Evolutionary conservation across 2,329 filamentous ascomycete genomes (phyloP).

Genomic region (Alternaria sp.): DNA sequence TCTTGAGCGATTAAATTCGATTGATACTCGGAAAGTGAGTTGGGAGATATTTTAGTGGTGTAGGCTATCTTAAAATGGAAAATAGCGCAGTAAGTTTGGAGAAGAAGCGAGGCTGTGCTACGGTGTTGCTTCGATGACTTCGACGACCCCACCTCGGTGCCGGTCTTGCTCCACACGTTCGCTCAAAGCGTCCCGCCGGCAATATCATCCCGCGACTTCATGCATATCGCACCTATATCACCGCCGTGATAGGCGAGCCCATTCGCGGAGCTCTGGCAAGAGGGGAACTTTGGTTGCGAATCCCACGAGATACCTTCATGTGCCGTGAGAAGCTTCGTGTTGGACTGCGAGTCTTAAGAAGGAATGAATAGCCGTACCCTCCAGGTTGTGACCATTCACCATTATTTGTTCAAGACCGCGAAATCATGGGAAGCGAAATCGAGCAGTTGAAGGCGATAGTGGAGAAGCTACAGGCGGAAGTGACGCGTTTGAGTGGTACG

Average conservation of each 20-base stretch:
- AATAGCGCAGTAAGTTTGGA: not conserved
- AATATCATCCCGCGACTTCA: constrained; percentile 29
- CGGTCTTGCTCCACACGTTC: constrained; percentile 12
- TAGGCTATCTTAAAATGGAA: not conserved
- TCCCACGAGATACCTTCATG: constrained; percentile 15
- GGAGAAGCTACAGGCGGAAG: constrained; percentile 38
- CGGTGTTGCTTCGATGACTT: not conserved
- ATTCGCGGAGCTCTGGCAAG: constrained; percentile 21
- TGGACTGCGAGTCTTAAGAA: constrained; percentile 26
- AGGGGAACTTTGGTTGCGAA: constrained; percentile 15
- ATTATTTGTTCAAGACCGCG: not conserved
- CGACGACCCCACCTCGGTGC: constrained; percentile 24
- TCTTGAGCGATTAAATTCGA: not conserved
- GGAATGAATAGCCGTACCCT: not conserved
- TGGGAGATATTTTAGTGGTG: not conserved
- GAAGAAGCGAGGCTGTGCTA: constrained; percentile 6
- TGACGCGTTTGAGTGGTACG: constrained; percentile 40
- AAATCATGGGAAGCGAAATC: constrained; percentile 39
- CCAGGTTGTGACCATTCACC: not conserved
- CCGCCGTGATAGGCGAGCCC: constrained; percentile 21
- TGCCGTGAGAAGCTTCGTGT: constrained; percentile 1
- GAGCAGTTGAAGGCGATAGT: constrained; percentile 40
- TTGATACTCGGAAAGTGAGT: not conserved
- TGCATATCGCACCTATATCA: constrained; percentile 20
- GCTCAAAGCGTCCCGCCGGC: constrained; percentile 26